phyloP scores from a whole-genome alignment of 2,329 filamentous ascomycete species.

The Monosporascus sp. region DNA sequence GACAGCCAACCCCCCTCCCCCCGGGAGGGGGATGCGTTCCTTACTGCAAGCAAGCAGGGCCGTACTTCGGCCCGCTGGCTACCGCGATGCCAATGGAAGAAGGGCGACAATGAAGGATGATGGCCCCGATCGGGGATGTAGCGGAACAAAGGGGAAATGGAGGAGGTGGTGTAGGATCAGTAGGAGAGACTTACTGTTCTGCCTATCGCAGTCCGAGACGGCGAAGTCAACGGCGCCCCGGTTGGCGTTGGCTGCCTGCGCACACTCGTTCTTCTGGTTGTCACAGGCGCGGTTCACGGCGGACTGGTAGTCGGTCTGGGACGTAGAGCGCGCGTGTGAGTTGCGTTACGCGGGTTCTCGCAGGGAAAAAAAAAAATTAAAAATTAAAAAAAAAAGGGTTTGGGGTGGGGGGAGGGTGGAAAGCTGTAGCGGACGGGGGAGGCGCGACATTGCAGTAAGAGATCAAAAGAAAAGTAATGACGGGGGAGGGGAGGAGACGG shows the following conservation, averaged over 20 bases:
- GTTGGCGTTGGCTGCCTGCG: slow-evolving; percentile 34
- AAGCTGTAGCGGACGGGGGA: neutral
- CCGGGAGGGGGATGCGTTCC: no score
- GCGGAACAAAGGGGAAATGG: neutral
- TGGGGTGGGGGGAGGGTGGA: neutral
- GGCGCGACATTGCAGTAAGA: no score
- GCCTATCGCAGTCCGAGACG: slow-evolving; percentile 41
- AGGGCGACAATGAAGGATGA: no score
- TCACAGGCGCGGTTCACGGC: slow-evolving; percentile 42
- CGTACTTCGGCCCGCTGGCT: no score
- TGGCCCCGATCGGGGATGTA: neutral
- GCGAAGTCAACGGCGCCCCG: slow-evolving; percentile 23
- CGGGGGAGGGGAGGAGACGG: neutral
- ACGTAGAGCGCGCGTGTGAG: no score
- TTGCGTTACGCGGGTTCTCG: no score
- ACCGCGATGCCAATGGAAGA: no score
- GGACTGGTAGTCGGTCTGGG: slow-evolving; percentile 35
- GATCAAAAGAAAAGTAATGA: neutral
- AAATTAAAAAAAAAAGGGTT: neutral
- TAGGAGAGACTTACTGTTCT: slow-evolving; percentile 33
- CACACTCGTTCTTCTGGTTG: slow-evolving; percentile 44
- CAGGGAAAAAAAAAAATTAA: neutral
- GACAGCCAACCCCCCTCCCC: no score
- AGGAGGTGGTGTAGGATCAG: neutral
- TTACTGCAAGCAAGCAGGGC: no score